Evolutionary conservation across 2,329 filamentous ascomycete genomes (phyloP).

Genomic region (Emergomyces orientalis): DNA sequence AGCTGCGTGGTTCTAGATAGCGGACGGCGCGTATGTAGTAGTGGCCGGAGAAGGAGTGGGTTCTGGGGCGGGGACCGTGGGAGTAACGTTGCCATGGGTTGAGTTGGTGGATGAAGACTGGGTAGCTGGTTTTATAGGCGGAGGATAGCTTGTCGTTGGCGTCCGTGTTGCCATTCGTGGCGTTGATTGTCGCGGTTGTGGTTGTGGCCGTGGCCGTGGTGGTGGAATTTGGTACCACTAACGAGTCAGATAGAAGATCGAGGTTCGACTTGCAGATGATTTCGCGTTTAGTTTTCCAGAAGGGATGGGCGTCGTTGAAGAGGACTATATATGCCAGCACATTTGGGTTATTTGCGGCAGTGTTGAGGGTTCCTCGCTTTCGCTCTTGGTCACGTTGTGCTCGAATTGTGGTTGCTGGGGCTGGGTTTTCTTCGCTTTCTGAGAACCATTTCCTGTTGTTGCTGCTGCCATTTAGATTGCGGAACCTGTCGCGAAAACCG

Average conservation of each 20-base stretch:
- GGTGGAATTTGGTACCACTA: not conserved
- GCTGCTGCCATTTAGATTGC: not conserved
- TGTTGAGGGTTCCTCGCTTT: constrained; percentile 6
- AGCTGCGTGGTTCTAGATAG: constrained; percentile 9
- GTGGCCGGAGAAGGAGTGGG: constrained; percentile 6
- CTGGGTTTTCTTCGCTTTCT: not conserved
- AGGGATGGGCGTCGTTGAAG: constrained; percentile 6
- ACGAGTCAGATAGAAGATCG: constrained; percentile 4
- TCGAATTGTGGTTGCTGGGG: not conserved
- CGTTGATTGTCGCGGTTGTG: not conserved
- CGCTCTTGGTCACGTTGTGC: not conserved
- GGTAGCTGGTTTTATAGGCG: constrained; percentile 5
- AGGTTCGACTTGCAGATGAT: constrained; percentile 10
- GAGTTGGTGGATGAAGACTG: constrained; percentile 7
- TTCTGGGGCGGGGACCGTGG: not conserved
- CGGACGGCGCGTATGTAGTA: constrained; percentile 7
- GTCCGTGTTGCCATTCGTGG: not conserved
- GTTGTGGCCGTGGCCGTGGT: too few relatives aligned
- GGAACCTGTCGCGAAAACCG: not conserved
- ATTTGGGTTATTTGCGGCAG: not conserved
- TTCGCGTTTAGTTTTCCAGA: constrained; percentile 11
- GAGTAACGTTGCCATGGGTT: not conserved
- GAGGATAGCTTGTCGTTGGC: too few relatives aligned
- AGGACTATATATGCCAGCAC: constrained; percentile 11
- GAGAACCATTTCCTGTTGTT: not conserved